Evolutionary conservation across 768 basidiomycete species (phyloP).

Genomic region (Amanita thiersii): DNA sequence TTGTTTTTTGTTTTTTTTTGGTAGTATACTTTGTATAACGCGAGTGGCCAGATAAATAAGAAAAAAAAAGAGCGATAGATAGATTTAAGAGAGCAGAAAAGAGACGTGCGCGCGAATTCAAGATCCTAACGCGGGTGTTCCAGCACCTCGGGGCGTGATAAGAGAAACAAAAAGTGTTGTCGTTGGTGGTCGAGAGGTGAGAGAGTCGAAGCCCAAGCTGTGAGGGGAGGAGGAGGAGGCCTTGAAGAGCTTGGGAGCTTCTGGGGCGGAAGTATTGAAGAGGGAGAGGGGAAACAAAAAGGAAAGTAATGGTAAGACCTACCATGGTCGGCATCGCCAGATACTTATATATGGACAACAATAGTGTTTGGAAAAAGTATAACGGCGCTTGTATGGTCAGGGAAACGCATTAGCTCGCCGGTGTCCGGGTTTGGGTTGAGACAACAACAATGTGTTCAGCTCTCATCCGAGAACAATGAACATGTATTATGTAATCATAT

Average conservation of each 20-base stretch:
- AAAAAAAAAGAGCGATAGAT: background rate
- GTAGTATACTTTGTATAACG: too few species aligned
- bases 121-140: background rate
- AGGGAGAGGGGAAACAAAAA: background rate
- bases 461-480: too few species aligned
- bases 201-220: background rate
- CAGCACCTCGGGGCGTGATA: conserved; percentile 7
- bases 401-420: too few species aligned
- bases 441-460: too few species aligned
- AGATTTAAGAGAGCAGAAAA: conserved; percentile 2
- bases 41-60: too few species aligned
- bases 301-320: background rate
- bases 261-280: too few species aligned
- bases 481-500: too few species aligned
- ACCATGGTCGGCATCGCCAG: too few species aligned
- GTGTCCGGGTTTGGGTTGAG: too few species aligned
- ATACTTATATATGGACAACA: conserved; percentile 5
- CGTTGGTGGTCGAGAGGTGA: background rate
- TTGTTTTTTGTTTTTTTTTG: too few species aligned
- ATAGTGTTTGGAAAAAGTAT: background rate
- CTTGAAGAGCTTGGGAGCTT: too few species aligned
- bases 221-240: background rate
- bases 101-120: too few species aligned
- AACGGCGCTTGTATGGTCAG: background rate
- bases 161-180: background rate